A percentile compares a stretch with the other conserved stretches of the same genome.
phyloP scores from a whole-genome alignment of 2,329 filamentous ascomycete genomes.

The Colletotrichum cordylinicola region DNA sequence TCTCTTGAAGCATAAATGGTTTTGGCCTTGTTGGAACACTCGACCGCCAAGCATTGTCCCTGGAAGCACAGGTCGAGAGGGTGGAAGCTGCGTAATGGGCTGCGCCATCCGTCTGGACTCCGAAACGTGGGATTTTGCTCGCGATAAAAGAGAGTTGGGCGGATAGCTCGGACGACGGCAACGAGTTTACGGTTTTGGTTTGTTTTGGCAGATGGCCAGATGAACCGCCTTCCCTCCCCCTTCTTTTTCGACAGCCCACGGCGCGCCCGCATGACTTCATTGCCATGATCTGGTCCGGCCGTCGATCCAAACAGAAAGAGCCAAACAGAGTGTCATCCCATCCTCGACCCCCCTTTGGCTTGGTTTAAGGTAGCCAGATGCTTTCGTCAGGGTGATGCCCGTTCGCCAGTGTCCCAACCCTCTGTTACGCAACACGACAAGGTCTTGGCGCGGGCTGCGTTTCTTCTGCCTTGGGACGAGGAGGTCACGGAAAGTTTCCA shows the following conservation, averaged over 20 bases:
- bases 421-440: slow-evolving; percentile 5
- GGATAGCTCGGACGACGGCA: slow-evolving; percentile 16
- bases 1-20: slow-evolving; percentile 16
- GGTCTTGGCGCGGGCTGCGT: neutral
- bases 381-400: neutral
- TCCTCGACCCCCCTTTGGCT: neutral
- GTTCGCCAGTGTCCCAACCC: neutral
- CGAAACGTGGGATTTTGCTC: slow-evolving; percentile 3
- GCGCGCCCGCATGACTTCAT: neutral
- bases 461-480: neutral
- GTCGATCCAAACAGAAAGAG: neutral
- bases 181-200: neutral
- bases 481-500: neutral
- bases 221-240: neutral
- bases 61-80: neutral
- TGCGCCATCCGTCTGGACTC: slow-evolving; percentile 16
- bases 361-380: neutral
- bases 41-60: slow-evolving; percentile 9
- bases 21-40: neutral
- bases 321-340: slow-evolving; percentile 13
- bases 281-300: neutral
- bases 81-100: slow-evolving; percentile 6
- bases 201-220: neutral
- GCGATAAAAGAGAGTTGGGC: neutral
- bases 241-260: neutral